Base-by-base conservation (phyloP, 75 land plant species). In the Pinus albicaulis region DNA sequence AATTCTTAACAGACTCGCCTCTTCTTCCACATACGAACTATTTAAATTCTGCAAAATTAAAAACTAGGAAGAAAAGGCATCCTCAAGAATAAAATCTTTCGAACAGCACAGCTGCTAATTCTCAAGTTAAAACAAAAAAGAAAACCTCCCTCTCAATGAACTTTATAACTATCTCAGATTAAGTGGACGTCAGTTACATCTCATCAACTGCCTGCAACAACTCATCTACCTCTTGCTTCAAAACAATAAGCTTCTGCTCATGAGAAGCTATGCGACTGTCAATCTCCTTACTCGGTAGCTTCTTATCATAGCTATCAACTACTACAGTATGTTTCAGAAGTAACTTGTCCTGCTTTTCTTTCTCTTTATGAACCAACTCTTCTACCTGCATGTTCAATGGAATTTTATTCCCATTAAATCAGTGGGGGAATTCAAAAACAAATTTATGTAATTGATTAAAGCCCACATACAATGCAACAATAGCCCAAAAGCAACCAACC, bases 271-370 rank as follows among this genome's bases (percentile, higher is more conserved):
- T 63, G 26, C 92, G 87, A 36, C 79, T 87, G 60, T 96, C 98
- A 52, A 89, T 89, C 59, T 97, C 99, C 65, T 87, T 78, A 31
- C 85, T 84, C 55, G 89, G 81, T 17, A 76, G 64, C 72, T 95
- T 97, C 78, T 87, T 93, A 85, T 95, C 99, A 73, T 87, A 92
- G 10, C 81, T 77, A 63, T 97, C 99, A 11, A 89, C 89, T 15
- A 89, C 88, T 0, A 80, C 86, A 23, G 88, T 64, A 77, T 92
- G 98, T 74, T 94, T 97, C 69, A 57, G 71, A 77, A 92, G 86
- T 44, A 94, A 58, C 81, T 84, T 97, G 65, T 97, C 99, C 74
- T 95, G 95, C 86, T 91, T 72, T 65, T 97, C 99, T 75, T 81
- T 92, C 85, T 94, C 99, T 81, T 97, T 97, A 59, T 81, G 79